Percentiles rank a stretch among this genome's conserved stretches.
These are phyloP conservation scores for Leavenworthia alabamica DNA, from an alignment of 345 rosid genomes.

Conservation along the genomic window DNA sequence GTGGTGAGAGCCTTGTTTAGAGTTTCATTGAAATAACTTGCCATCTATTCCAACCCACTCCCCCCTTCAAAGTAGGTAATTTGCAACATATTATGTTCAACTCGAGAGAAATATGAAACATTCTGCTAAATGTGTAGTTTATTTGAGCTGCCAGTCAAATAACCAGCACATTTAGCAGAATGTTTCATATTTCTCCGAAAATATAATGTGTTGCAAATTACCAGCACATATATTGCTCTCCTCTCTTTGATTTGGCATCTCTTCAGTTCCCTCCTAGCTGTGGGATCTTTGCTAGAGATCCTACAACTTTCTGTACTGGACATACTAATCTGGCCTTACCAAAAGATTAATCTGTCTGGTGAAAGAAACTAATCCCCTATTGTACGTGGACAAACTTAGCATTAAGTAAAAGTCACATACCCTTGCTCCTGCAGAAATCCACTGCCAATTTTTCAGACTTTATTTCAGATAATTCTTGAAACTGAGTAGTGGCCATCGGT, in stretches of 20 bases:
- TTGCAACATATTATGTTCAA: not conserved
- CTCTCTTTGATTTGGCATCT: not conserved
- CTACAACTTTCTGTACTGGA: not conserved
- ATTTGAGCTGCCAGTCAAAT: not conserved
- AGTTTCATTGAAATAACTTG: not conserved
- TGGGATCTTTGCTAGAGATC: not conserved
- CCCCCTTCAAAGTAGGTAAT: not conserved
- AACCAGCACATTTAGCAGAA: not conserved
- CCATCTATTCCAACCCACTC: not conserved
- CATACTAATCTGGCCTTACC: not conserved
- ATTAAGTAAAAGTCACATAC: not conserved
- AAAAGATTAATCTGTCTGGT: not conserved
- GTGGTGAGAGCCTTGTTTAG: not conserved
- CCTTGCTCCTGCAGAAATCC: not conserved
- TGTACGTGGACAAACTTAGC: not conserved
- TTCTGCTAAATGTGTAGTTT: too few relatives aligned
- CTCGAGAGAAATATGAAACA: too few relatives aligned
- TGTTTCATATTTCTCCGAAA: not conserved
- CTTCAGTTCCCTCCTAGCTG: not conserved
- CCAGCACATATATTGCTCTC: not conserved
- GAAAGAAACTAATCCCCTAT: not conserved
- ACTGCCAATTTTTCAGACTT: not conserved
- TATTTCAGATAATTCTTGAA: constrained; percentile 7
- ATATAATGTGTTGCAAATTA: too few relatives aligned
- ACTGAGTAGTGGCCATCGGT: constrained; percentile 4